Evolutionary conservation across 169 alveolate species (phyloP).

Genomic region (Eimeria zaria): DNA sequence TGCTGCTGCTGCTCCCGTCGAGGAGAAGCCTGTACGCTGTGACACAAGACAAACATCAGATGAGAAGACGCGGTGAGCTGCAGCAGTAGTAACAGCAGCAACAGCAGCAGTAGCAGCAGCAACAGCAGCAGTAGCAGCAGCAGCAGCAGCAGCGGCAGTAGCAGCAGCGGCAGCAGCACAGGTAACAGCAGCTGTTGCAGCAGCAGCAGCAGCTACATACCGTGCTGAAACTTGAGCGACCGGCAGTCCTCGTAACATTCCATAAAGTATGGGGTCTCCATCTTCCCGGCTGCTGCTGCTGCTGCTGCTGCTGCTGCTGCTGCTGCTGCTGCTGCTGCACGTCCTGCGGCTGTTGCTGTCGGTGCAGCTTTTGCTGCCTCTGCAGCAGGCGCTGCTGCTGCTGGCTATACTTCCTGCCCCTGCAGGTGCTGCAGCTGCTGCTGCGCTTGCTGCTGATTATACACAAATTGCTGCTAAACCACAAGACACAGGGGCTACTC

Average conservation of each 20-base stretch:
- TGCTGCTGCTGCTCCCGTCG: conserved; percentile 4
- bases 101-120: not conserved
- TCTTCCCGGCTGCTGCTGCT: not conserved
- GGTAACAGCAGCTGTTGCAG: not conserved
- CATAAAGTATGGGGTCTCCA: conserved; percentile 53
- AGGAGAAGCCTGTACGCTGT: conserved; percentile 34
- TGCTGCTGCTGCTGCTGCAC: not conserved
- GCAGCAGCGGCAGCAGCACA: conserved; percentile 10
- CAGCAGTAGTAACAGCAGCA: too few species aligned
- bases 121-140: not conserved
- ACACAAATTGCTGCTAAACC: not conserved
- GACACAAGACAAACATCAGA: not conserved
- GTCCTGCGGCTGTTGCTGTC: not conserved
- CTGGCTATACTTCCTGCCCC: not conserved
- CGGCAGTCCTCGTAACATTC: conserved; percentile 68
- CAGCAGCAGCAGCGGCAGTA: conserved; percentile 18
- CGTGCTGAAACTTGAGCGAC: conserved; percentile 65
- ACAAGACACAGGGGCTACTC: not conserved
- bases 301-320: conserved; percentile 38
- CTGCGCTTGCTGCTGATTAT: not conserved
- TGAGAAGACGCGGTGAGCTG: too few species aligned
- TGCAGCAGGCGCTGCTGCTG: conserved; percentile 12
- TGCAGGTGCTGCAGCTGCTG: not conserved
- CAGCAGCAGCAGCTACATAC: conserved; percentile 36
- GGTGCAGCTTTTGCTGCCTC: not conserved